Percentiles rank a stretch among this genome's conserved stretches.
These are phyloP conservation scores for Coemansia sp. DNA, from an alignment of 192 early-diverging fungal genomes.

Conservation along the genomic window DNA sequence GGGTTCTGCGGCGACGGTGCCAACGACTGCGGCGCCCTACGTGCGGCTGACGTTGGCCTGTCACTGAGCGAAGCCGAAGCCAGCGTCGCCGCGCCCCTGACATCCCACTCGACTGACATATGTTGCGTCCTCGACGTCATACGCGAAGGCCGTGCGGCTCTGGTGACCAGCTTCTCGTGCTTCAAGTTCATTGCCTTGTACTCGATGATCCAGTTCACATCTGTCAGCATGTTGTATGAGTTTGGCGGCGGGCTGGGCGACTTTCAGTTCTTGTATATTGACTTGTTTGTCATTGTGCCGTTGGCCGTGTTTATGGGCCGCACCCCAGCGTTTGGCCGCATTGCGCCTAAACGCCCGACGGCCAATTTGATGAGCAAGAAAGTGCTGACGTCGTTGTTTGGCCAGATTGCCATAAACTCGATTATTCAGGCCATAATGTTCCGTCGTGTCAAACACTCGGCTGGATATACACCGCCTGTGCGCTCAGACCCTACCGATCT, in stretches of 20 bases:
- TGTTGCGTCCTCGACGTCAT: conserved; percentile 90
- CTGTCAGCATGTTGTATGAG: conserved; percentile 88
- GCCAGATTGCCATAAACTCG: conserved; percentile 82
- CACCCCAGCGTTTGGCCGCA: conserved; percentile 70
- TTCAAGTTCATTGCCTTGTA: conserved; percentile 99
- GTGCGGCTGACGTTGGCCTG: conserved; percentile 93
- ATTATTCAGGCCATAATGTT: conserved; percentile 77
- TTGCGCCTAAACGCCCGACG: conserved; percentile 82
- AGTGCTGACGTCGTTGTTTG: conserved; percentile 86
- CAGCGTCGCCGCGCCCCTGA: conserved; percentile 97
- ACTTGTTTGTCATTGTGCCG: conserved; percentile 87
- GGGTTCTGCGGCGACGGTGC: conserved; percentile 99
- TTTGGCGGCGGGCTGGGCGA: conserved; percentile 89
- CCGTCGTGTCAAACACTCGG: conserved; percentile 67
- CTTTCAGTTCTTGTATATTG: conserved; percentile 96
- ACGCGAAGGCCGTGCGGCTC: conserved; percentile 90
- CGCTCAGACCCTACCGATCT: conserved; percentile 58
- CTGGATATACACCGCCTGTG: conserved; percentile 64
- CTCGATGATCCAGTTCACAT: conserved; percentile 93
- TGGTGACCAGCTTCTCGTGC: conserved; percentile 96
- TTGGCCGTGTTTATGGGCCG: conserved; percentile 89
- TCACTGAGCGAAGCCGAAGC: conserved; percentile 97
- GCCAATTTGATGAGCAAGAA: conserved; percentile 86
- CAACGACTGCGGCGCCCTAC: conserved; percentile 96
- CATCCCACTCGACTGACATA: conserved; percentile 85